phyloP scores from a whole-genome alignment of 1,139 yeast genomes.

The Meyerozyma smithsonii region DNA sequence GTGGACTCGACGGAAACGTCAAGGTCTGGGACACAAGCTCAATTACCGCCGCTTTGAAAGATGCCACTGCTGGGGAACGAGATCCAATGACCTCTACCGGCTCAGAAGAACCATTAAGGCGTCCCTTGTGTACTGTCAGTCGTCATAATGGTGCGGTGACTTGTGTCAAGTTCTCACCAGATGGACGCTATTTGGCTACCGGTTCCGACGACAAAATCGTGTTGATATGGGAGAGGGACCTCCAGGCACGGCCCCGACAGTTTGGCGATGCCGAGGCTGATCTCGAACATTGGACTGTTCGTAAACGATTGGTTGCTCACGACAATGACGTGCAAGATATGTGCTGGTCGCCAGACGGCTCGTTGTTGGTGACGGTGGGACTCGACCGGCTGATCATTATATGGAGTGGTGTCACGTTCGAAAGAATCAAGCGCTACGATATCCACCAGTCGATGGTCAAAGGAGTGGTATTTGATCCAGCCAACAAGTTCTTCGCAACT shows the following conservation, averaged over 20 bases:
- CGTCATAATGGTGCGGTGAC: conserved; percentile 94
- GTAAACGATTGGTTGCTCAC: conserved; percentile 89
- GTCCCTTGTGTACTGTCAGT: conserved; percentile 75
- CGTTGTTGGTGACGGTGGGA: conserved; percentile 87
- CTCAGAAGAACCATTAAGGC: conserved; percentile 28
- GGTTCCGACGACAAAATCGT: conserved; percentile 94
- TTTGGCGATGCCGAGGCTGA: conserved; percentile 57
- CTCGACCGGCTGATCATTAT: conserved; percentile 85
- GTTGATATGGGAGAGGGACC: conserved; percentile 90
- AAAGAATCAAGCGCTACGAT: conserved; percentile 80
- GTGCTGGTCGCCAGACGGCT: conserved; percentile 96
- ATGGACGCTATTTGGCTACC: conserved; percentile 83
- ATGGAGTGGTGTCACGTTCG: conserved; percentile 93
- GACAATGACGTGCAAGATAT: conserved; percentile 96
- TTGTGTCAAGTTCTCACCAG: conserved; percentile 85
- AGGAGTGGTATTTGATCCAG: conserved; percentile 96
- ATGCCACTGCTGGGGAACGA: conserved; percentile 12
- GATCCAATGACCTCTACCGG: conserved; percentile 15
- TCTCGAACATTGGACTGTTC: conserved; percentile 87
- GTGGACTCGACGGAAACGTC: conserved; percentile 93
- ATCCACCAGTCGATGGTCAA: conserved; percentile 94
- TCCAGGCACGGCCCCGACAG: conserved; percentile 37
- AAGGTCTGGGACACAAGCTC: conserved; percentile 82
- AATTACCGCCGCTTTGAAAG: conserved; percentile 20
- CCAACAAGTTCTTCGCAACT: conserved; percentile 94